phyloP scores from a whole-genome alignment of 164 flowering plant genomes.

The Piper longum region DNA sequence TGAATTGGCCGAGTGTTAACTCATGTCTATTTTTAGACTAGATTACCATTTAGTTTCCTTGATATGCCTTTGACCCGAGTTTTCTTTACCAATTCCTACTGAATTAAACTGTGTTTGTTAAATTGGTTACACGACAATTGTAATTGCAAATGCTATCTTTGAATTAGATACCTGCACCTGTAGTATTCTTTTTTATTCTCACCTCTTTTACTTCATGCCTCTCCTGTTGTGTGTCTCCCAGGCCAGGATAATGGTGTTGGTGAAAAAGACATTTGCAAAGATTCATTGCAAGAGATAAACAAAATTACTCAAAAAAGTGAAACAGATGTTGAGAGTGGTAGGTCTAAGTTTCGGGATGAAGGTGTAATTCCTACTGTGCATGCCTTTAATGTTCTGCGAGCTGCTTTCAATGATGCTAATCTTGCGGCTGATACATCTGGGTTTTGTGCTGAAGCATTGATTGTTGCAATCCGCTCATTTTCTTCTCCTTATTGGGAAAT shows the following conservation, averaged over 20 bases:
- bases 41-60: no score
- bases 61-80: no score
- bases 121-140: no score
- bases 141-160: not conserved
- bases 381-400: slow-evolving; percentile 87
- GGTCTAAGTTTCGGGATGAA: slow-evolving; percentile 72
- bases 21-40: no score
- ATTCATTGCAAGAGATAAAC: slow-evolving; percentile 10
- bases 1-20: no score
- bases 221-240: not conserved
- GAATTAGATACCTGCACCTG: not conserved
- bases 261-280: slow-evolving; percentile 2
- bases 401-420: slow-evolving; percentile 90
- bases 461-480: slow-evolving; percentile 68
- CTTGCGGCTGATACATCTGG: slow-evolving; percentile 90
- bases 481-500: slow-evolving; percentile 96
- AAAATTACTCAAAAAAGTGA: slow-evolving; percentile 10
- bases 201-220: not conserved
- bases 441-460: slow-evolving; percentile 89
- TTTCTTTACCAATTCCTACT: no score
- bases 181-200: not conserved
- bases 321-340: slow-evolving; percentile 11
- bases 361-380: slow-evolving; percentile 97
- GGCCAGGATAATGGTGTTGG: slow-evolving; percentile 10
- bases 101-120: no score